Evolutionary conservation across 495 filamentous ascomycete species (phyloP), one percentile per base, ranked within the genome.

Genomic region (Tetracladium marchalianum): DNA sequence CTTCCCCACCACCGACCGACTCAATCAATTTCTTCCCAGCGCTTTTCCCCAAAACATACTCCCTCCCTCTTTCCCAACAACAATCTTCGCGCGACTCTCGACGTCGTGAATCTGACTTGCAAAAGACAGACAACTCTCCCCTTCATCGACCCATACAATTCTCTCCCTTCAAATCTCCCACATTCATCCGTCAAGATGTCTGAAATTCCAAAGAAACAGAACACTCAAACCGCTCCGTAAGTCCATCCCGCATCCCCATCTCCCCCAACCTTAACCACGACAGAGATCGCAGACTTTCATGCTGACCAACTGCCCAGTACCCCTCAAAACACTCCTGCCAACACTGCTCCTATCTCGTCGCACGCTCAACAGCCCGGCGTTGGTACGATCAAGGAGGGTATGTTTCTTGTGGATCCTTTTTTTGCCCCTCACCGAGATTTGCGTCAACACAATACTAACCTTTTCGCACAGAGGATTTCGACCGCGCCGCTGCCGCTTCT

Each of bases 301-400:
- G n/a, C 47, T 56, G 31, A 56, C 27, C 93, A 54, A 17, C 33
- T 13, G 12, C 12, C n/a, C 27, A 58, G 55, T 17, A 97, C 90
- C 57, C 90, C 90, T 57, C 90, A 96, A 71, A 95, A 96, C 68
- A 95, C 90, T 15, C 90, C 93, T 53, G 82, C 87, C 34, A 87
- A 77, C 63, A 88, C 88, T 72, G 93, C 93, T 51, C 93, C 93
- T 37, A 99, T 99, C 65, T 93, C 88, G 13, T 97, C 93, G 44
- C 90, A 93, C 68, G 92, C 92, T 51, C 87, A 94, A 70, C 87
- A 95, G 69, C 93, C 93, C 48, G 84, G 85, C 41, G 82, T 99
- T 54, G 73, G 86, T 51, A 97, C 87, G 67, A 96, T 99, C 72
- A 87, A 90, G 68, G 93, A 99, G 81, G 92, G 92, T 96, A 66